Evolutionary conservation across 306 rosid genomes (phyloP).

Genomic region (Fagus crenata): DNA sequence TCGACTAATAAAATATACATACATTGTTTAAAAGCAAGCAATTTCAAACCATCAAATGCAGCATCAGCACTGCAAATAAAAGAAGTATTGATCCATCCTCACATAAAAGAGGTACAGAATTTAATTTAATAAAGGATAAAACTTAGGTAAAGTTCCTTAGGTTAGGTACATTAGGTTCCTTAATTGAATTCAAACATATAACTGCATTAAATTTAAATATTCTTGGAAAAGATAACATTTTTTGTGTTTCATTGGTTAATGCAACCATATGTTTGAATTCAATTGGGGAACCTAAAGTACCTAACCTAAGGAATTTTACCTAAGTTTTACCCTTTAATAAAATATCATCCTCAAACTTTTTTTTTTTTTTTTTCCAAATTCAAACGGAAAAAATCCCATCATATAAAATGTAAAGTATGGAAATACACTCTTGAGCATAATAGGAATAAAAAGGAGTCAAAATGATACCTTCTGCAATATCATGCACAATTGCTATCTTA

Average conservation of each 20-base stretch:
- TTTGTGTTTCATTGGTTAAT: too few relatives aligned
- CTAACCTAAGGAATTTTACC: too few relatives aligned
- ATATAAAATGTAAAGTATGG: conserved; percentile 11
- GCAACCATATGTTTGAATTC: too few relatives aligned
- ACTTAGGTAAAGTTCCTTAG: too few relatives aligned
- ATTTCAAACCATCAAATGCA: background rate
- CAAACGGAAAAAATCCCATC: background rate
- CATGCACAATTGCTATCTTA: conserved; percentile 91
- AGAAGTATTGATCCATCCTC: background rate
- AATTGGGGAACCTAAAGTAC: too few relatives aligned
- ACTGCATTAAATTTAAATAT: too few relatives aligned
- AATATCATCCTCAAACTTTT: background rate
- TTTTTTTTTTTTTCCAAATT: too few relatives aligned
- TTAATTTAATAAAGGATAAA: too few relatives aligned
- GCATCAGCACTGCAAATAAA: background rate
- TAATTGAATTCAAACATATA: too few relatives aligned
- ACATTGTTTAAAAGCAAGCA: background rate
- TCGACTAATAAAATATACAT: background rate
- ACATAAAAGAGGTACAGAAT: background rate
- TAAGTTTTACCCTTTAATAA: background rate
- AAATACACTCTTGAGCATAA: background rate
- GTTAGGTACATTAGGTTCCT: too few relatives aligned
- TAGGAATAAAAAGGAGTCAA: conserved; percentile 17
- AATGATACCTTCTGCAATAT: conserved; percentile 86
- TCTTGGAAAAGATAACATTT: too few relatives aligned